Conservation (phyloP, 495 filamentous ascomycete species). For the Evernia prunastri region DNA sequence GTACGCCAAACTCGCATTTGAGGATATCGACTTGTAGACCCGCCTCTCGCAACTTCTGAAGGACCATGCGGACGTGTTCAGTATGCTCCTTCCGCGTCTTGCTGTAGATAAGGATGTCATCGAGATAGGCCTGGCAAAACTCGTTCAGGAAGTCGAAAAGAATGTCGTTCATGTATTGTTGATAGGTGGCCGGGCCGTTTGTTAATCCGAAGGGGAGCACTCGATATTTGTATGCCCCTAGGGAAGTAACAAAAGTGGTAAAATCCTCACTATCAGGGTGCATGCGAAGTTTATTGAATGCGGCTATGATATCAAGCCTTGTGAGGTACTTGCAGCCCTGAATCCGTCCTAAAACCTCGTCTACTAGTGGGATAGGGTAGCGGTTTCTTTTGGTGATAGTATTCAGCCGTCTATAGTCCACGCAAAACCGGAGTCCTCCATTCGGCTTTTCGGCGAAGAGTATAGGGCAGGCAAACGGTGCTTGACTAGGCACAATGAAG, state of each 20-base stretch:
- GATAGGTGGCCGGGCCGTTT: conserved; percentile 25
- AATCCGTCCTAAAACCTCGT: conserved; percentile 37
- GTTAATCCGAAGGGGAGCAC: conserved; percentile 34
- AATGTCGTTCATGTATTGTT: conserved; percentile 31
- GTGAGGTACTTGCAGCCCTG: conserved; percentile 32
- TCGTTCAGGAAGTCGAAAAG: conserved; percentile 27
- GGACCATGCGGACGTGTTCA: conserved; percentile 22
- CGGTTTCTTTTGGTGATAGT: conserved; percentile 31
- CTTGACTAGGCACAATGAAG: too few relatives aligned
- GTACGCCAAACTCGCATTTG: conserved; percentile 32
- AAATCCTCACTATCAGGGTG: conserved; percentile 26
- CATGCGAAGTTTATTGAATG: conserved; percentile 36
- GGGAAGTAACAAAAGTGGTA: conserved; percentile 31
- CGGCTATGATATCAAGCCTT: conserved; percentile 40
- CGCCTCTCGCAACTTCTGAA: conserved; percentile 19
- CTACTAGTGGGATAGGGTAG: conserved; percentile 41
- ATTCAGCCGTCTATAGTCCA: too few relatives aligned
- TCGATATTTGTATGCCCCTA: conserved; percentile 30
- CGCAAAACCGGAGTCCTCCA: too few relatives aligned
- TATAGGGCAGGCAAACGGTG: too few relatives aligned
- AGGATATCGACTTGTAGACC: conserved; percentile 22
- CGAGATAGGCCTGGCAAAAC: conserved; percentile 28
- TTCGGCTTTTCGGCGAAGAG: too few relatives aligned
- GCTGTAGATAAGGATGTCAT: conserved; percentile 29
- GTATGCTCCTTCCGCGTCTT: conserved; percentile 21